Base-by-base conservation (phyloP, 2,329 filamentous ascomycete species). In the Sarocladiaceae sp. region DNA sequence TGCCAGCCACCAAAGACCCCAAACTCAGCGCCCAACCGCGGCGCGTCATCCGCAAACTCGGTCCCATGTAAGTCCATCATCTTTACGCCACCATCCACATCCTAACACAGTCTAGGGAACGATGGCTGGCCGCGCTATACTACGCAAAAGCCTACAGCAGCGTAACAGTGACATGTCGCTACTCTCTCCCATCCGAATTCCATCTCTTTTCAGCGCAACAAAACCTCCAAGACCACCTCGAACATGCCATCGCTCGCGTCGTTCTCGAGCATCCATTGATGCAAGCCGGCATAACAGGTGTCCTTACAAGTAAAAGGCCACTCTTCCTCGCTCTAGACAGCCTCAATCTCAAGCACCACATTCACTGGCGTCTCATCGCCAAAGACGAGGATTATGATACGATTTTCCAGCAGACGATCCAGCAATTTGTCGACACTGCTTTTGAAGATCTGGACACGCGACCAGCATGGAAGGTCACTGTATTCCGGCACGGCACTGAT, bases 381-480 rank as follows among this genome's bases (percentile, higher is more conserved):
- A 8, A 15, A 3, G 12, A 22, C 1, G 50, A 47, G 2, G 53
- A 57, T 42, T 48, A 42, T 18, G 50, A 53, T 3, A 23, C 46
- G 3, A 18, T 17, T 3, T 17, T 56, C 1, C 2, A 50, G 1
- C 13, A 47, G 1, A 28, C 39, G 3, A 17, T 56, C 3, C 17
- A 50, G 11, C 18, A 48, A 4, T 33, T 58, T 17, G 51, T 60
- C n/a, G 39, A 55, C 36, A 51, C 5, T 1, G 54, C 40, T 35
- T 66, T 62, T 28, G 35, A 40, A 2, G 28, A 60, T 17, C 50
- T 58, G 12, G 60, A 62, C 31, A 56, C 57, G 1, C 55, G 49
- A 20, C 65, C 63, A 6, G 57, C 55, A 0, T 67, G 65, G 64
- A 59, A 57, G 22, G 13, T 61, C 1, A 50, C 57, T 10, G 50